Conservation (phyloP, 768 basidiomycete species). For the Saitozyma sp. region DNA sequence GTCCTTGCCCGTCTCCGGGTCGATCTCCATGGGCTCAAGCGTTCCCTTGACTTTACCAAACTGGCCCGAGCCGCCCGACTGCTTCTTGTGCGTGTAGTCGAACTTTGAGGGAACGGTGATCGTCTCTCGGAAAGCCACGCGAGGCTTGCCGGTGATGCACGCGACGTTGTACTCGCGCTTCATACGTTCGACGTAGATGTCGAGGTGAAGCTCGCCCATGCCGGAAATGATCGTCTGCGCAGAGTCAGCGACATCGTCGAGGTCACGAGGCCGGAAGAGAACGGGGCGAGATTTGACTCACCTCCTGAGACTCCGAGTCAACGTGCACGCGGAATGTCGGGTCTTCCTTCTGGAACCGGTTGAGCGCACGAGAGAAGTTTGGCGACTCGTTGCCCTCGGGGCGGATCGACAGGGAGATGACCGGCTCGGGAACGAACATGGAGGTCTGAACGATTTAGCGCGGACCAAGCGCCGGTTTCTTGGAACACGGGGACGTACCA, state of each 20-base stretch:
- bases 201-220: slow-evolving; percentile 98
- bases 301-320: slow-evolving; percentile 91
- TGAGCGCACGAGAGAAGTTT: slow-evolving; percentile 93
- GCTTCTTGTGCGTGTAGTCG: slow-evolving; percentile 94
- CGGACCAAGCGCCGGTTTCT: background rate
- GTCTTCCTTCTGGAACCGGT: slow-evolving; percentile 97
- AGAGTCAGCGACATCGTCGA: slow-evolving; percentile 3
- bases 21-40: slow-evolving; percentile 83
- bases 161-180: slow-evolving; percentile 93
- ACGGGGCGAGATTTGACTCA: slow-evolving; percentile 45
- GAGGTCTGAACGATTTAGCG: slow-evolving; percentile 65
- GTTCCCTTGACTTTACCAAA: slow-evolving; percentile 88
- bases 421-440: slow-evolving; percentile 98
- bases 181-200: slow-evolving; percentile 99
- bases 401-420: slow-evolving; percentile 92
- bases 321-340: slow-evolving; percentile 98
- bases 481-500: slow-evolving; percentile 62
- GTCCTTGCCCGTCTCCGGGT: slow-evolving; percentile 72
- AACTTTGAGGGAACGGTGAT: slow-evolving; percentile 80
- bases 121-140: slow-evolving; percentile 95
- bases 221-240: slow-evolving; percentile 94
- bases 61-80: slow-evolving; percentile 95
- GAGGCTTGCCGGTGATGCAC: slow-evolving; percentile 90
- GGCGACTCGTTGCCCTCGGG: slow-evolving; percentile 89
- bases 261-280: background rate